Base-by-base conservation (phyloP, 352 stramenopile genomes). In the Phytophthora hybrid region DNA sequence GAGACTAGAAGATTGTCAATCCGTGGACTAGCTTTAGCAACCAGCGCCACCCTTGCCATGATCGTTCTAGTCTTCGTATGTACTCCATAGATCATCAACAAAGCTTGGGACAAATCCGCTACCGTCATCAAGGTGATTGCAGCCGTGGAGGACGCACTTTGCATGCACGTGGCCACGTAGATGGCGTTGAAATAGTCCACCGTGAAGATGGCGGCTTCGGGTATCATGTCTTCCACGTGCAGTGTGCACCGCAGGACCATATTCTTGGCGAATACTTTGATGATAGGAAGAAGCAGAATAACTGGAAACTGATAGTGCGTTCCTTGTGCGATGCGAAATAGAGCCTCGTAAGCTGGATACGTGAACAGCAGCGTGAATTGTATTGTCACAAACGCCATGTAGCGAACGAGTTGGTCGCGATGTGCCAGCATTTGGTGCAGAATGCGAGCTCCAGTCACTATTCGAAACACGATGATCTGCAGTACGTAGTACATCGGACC, bases 181-280 rank as follows among this genome's bases (percentile, higher is more conserved):
- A 74, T 49, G 3, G 71, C 61, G n/a, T 78, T 74, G 57, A 78
- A 78, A 18, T 71, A 70, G 16, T 71, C 65, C 7, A 74, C 60
- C 0, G 65, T 71, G 53, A 78, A 74, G 32, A 78, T 74, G 1
- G 65, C 66, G 7, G 63, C 39, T 13, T 66, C 47, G 0, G 71
- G 71, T 14, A 69, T 51, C 29, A 68, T 51, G 16, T 71, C 71
- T 56, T 74, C 71, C 21, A 75, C 39, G 51, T 74, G 49, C 2
- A 16, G 18, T 1, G 37, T 58, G 21, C 39, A 67, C 2, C 51
- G 46, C 1, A 65, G 21, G 1, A 77, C 23, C 18, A 68, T 9
- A 19, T 78, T 74, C 23, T 69, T 72, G 18, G 83, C 62, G 4
- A 53, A 2, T 5, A 73, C 39, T 41, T 82, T 81, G 1, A 85